Percentiles rank a stretch among this genome's conserved stretches.
These are phyloP conservation scores for Canna indica DNA, from an alignment of 176 grass and related monocot species.

Conservation along the genomic window DNA sequence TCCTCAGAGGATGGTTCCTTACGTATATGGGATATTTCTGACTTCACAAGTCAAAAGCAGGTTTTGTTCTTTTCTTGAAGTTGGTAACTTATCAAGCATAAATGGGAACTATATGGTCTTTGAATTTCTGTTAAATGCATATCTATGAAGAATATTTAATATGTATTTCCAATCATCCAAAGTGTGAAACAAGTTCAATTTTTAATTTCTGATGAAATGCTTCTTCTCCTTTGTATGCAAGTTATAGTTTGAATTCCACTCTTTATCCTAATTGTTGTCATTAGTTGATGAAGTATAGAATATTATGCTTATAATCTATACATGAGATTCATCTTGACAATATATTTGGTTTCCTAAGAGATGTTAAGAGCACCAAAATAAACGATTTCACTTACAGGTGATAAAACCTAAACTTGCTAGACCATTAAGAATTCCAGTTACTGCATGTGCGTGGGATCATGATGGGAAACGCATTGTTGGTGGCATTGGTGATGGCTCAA, in stretches of 20 bases:
- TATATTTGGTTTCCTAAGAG: not conserved
- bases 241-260: not conserved
- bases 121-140: not conserved
- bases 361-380: not conserved
- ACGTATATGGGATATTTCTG: constrained; percentile 83
- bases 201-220: not conserved
- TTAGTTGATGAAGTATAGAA: not conserved
- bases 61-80: constrained; percentile 22
- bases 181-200: not conserved
- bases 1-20: constrained; percentile 98
- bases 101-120: not conserved
- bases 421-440: constrained; percentile 73
- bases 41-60: constrained; percentile 96
- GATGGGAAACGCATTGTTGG: constrained; percentile 81
- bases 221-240: not conserved
- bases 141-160: not conserved
- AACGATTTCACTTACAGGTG: constrained; percentile 39
- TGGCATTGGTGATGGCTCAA: constrained; percentile 87
- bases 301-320: not conserved
- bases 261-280: not conserved
- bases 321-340: not conserved
- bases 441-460: constrained; percentile 89
- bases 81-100: not conserved
- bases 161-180: not conserved
- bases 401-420: constrained; percentile 88